Evolutionary conservation across 495 filamentous ascomycete genomes (phyloP).

Genomic region (Hypoxylon lenormandii): DNA sequence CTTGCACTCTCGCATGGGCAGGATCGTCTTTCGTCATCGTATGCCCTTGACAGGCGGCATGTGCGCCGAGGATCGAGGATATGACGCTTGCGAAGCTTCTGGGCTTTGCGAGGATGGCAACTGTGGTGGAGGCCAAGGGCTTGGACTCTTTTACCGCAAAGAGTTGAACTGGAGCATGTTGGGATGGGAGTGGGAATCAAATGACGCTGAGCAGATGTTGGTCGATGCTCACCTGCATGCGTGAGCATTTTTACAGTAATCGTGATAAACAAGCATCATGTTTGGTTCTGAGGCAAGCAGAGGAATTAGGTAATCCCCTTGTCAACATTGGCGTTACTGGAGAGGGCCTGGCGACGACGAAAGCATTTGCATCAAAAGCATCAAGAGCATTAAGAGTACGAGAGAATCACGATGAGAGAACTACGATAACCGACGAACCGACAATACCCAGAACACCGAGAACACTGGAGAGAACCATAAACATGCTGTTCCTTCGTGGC

Average conservation of each 20-base stretch:
- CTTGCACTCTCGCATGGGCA: constrained; percentile 86
- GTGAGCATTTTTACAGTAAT: constrained; percentile 39
- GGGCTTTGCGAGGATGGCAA: constrained; percentile 47
- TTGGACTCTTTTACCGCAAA: constrained; percentile 90
- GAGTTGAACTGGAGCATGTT: constrained; percentile 94
- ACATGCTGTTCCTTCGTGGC: constrained; percentile 5
- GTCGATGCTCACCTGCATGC: constrained; percentile 57
- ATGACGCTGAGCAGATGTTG: constrained; percentile 48
- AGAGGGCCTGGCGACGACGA: constrained; percentile 12
- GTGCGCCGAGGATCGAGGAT: constrained; percentile 62
- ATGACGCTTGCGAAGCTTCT: constrained; percentile 41
- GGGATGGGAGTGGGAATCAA: constrained; percentile 79
- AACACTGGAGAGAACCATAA: neutral
- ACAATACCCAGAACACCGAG: too few relatives aligned
- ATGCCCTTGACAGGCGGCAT: constrained; percentile 72
- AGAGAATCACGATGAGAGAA: too few relatives aligned
- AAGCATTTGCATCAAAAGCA: neutral
- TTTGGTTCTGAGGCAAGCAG: constrained; percentile 55
- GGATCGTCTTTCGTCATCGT: constrained; percentile 77
- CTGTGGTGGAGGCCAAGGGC: constrained; percentile 66
- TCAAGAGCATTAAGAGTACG: neutral
- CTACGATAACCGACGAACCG: too few relatives aligned
- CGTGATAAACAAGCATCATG: constrained; percentile 14
- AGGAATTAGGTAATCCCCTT: constrained; percentile 65
- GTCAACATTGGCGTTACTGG: constrained; percentile 43